Percentiles rank a stretch among this genome's conserved stretches.
Conservation (phyloP, 305 asterid species). For the Solanum aculeatissimum region DNA sequence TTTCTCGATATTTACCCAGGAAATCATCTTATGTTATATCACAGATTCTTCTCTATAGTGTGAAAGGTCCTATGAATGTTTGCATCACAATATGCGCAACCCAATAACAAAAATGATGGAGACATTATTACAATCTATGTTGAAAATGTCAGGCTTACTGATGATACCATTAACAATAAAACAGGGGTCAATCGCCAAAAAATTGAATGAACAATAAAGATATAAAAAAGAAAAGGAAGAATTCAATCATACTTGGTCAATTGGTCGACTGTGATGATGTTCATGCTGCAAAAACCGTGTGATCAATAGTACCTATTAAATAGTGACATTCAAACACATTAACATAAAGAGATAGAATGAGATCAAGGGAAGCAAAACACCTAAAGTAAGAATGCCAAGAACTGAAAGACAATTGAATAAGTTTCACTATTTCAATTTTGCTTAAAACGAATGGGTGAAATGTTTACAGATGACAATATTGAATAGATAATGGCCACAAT, state of each 20-base stretch:
- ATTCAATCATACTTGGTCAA: slow-evolving; percentile 48
- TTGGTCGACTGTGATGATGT: slow-evolving; percentile 89
- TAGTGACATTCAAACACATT: neutral
- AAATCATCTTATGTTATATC: neutral
- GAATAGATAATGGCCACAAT: neutral
- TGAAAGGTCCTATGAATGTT: neutral
- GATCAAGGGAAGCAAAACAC: neutral
- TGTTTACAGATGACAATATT: neutral
- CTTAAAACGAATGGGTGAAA: neutral
- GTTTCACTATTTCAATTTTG: neutral
- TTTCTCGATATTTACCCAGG: neutral
- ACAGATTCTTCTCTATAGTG: neutral
- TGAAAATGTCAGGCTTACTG: neutral
- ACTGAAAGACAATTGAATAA: neutral
- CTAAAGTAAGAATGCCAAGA: neutral
- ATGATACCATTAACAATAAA: neutral
- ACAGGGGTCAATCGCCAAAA: slow-evolving; percentile 1
- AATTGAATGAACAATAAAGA: neutral
- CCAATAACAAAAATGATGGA: neutral
- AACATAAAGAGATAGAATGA: neutral
- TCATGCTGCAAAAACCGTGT: slow-evolving; percentile 97
- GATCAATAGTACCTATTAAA: slow-evolving; percentile 66
- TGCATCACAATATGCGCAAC: neutral
- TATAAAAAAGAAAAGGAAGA: slow-evolving; percentile 5
- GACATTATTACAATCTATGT: neutral